Percentiles rank a stretch among this genome's conserved stretches.
Conservation (phyloP, 148 eudicot species). For the Camellia japonica region DNA sequence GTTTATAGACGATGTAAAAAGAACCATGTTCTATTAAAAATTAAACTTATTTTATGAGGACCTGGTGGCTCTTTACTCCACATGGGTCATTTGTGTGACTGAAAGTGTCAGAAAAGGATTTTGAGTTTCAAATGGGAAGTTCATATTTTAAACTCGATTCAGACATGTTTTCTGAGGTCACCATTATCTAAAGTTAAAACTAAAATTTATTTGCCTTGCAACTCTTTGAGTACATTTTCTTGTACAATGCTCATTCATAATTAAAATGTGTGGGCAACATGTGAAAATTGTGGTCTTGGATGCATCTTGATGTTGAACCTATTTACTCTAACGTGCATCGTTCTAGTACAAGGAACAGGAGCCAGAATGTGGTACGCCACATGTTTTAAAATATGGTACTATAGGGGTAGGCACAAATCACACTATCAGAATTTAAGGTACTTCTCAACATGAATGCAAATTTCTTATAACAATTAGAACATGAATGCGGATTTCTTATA, state of each 20-base stretch:
- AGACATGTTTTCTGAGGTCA: not conserved
- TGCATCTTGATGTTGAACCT: not conserved
- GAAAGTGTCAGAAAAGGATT: not conserved
- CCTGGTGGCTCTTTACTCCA: not conserved
- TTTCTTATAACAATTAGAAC: no score
- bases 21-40: not conserved
- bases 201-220: not conserved
- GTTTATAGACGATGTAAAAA: not conserved
- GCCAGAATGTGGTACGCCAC: no score
- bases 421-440: no score
- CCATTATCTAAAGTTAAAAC: not conserved
- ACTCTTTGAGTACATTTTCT: not conserved
- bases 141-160: not conserved
- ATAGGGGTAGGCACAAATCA: no score
- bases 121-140: not conserved
- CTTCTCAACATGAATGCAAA: no score
- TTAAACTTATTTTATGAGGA: not conserved
- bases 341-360: no score
- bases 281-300: not conserved
- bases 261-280: not conserved
- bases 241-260: not conserved
- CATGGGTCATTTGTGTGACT: slow-evolving; percentile 5
- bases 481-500: no score
- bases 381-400: no score
- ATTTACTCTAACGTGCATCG: no score